A percentile compares a stretch with the other conserved stretches of the same genome.
These are phyloP conservation scores for Eutypella sp. DNA, from an alignment of 2,329 filamentous ascomycete genomes.

Conservation along the genomic window DNA sequence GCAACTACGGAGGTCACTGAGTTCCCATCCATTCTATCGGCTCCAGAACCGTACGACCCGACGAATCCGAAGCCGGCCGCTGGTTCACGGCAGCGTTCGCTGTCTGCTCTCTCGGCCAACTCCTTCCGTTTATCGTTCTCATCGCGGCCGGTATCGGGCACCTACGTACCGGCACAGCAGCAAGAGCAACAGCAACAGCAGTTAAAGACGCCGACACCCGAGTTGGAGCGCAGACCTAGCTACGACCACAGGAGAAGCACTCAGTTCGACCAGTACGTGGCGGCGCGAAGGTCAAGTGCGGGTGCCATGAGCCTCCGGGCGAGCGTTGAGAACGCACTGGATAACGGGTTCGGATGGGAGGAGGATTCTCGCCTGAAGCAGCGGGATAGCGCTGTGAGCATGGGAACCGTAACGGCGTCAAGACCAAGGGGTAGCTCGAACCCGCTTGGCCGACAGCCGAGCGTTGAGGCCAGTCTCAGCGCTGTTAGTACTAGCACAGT, in stretches of 20 bases:
- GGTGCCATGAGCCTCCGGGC: slow-evolving; percentile 18
- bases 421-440: slow-evolving; percentile 15
- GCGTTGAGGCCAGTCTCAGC: slow-evolving; percentile 19
- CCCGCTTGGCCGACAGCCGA: slow-evolving; percentile 19
- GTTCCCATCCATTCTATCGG: slow-evolving; percentile 14
- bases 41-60: slow-evolving; percentile 19
- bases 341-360: slow-evolving; percentile 29
- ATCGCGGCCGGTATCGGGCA: slow-evolving; percentile 9
- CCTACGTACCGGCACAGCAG: slow-evolving; percentile 10
- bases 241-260: slow-evolving; percentile 44
- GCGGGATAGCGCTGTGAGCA: slow-evolving; percentile 10
- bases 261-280: slow-evolving; percentile 42
- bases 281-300: slow-evolving; percentile 26
- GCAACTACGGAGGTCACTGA: slow-evolving; percentile 22
- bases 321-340: slow-evolving; percentile 24
- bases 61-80: slow-evolving; percentile 7
- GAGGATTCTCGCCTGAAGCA: slow-evolving; percentile 1
- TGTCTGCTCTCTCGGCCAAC: slow-evolving; percentile 18
- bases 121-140: slow-evolving; percentile 13
- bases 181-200: slow-evolving; percentile 8
- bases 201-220: neutral
- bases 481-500: slow-evolving; percentile 5
- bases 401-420: slow-evolving; percentile 12
- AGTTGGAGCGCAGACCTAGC: slow-evolving; percentile 16
- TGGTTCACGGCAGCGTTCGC: slow-evolving; percentile 13